Evolutionary conservation across 2,329 filamentous ascomycete species (phyloP), one percentile per base, ranked within the genome.

Genomic region (Colletotrichum musicola): DNA sequence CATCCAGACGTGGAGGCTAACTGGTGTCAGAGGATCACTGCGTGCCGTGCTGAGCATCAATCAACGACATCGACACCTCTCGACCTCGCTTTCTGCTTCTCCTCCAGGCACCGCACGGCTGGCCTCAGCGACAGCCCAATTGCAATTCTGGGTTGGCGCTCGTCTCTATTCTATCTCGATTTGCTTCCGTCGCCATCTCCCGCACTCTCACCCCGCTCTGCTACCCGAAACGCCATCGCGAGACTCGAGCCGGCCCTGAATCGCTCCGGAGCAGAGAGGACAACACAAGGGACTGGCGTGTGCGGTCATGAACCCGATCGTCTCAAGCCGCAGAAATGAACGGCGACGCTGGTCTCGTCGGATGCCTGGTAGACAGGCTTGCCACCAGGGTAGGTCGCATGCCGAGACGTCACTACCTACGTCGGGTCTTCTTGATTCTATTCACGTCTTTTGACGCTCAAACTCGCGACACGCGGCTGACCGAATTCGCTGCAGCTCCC

Each of bases 301-400:
- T 68, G 42, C 53, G 58, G 68, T 53, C 65, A 69, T 71, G 68
- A 64, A 22, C 65, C 59, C 57, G 40, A 53, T 44, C 56, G 55
- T 53, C 42, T 49, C 53, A 38, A 60, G 25, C 46, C 50, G 53
- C 64, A 64, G 57, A 71, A 59, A 90, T 90, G 87, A 88, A 86
- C 77, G 84, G 84, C 77, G 87, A 89, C 78, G 84, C 85, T 75
- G 83, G 84, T 79, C 83, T 90, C 74, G 87, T 90, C 75, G 83
- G 84, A 80, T 88, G 85, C 77, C 83, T 90, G 73, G 87, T 90
- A 75, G 87, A 89, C 78, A 86, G 88, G 79, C 83, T 90, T 73
- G 85, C 86, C 71, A 87, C 87, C 71, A 86, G 88, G 83, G 89
- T 90, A 85, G 73, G 76, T 73, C 66, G 25, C 38, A 38, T 16